phyloP scores from a whole-genome alignment of 2,329 filamentous ascomycete species.

The Thyridium curvatum region DNA sequence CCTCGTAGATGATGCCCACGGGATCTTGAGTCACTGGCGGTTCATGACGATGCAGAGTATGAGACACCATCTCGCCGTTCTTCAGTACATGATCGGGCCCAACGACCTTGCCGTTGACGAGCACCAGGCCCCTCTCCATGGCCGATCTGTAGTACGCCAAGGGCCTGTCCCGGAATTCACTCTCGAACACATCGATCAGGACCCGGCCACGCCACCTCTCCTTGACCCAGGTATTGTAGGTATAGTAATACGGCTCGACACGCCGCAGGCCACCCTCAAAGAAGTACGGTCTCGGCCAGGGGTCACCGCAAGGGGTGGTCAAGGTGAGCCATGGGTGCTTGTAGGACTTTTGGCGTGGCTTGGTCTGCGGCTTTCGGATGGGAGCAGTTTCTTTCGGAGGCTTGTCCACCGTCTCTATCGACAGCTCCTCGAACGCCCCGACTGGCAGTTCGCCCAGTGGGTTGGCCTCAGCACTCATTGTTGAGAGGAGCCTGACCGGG shows the following conservation, averaged over 20 bases:
- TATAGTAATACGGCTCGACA: slow-evolving; percentile 82
- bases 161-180: slow-evolving; percentile 86
- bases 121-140: slow-evolving; percentile 73
- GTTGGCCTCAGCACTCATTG: too few species aligned
- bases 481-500: too few species aligned
- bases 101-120: slow-evolving; percentile 69
- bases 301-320: background rate
- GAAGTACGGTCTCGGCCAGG: slow-evolving; percentile 65
- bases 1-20: slow-evolving; percentile 81
- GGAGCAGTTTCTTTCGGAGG: too few species aligned
- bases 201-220: slow-evolving; percentile 81
- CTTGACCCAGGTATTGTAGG: slow-evolving; percentile 94
- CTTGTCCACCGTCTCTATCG: too few species aligned
- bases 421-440: too few species aligned
- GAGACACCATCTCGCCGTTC: slow-evolving; percentile 87
- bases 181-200: slow-evolving; percentile 80
- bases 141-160: slow-evolving; percentile 81
- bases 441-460: too few species aligned
- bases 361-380: background rate
- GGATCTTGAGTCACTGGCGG: slow-evolving; percentile 80
- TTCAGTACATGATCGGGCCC: slow-evolving; percentile 65
- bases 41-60: slow-evolving; percentile 92
- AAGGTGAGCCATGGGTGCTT: too few species aligned
- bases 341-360: background rate
- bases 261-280: slow-evolving; percentile 78